phyloP scores from a whole-genome alignment of 805 yeast genomes.

The Candida broadrunensis region DNA sequence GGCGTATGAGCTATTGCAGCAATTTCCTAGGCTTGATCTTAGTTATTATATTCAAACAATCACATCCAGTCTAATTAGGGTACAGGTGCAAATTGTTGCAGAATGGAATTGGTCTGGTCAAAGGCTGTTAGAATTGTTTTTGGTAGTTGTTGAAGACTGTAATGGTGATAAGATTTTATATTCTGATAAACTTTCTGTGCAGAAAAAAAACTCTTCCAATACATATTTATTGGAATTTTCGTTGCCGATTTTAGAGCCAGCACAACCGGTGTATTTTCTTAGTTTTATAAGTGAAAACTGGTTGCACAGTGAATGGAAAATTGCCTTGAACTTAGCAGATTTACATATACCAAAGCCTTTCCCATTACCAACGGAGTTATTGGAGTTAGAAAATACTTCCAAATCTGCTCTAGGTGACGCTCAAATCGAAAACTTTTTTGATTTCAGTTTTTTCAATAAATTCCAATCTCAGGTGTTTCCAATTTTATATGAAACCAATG shows the following conservation, averaged over 20 bases:
- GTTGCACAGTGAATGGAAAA: conserved; percentile 69
- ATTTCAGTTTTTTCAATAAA: conserved; percentile 58
- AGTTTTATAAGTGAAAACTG: conserved; percentile 77
- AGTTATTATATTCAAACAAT: conserved; percentile 72
- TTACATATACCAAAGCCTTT: conserved; percentile 61
- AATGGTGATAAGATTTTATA: conserved; percentile 76
- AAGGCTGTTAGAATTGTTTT: conserved; percentile 51
- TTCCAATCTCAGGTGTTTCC: conserved; percentile 73
- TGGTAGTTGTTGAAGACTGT: conserved; percentile 75
- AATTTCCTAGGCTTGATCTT: conserved; percentile 69
- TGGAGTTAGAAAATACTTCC: conserved; percentile 51
- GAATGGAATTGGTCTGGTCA: conserved; percentile 74
- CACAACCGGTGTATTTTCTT: conserved; percentile 69
- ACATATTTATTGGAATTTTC: conserved; percentile 64
- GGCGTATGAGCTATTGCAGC: conserved; percentile 56
- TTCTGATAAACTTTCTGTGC: conserved; percentile 52
- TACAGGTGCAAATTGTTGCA: conserved; percentile 68
- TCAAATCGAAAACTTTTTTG: conserved; percentile 46
- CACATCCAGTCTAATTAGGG: conserved; percentile 60
- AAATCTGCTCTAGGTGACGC: conserved; percentile 45
- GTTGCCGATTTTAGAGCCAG: conserved; percentile 55
- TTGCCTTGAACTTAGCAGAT: conserved; percentile 55
- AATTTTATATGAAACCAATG: conserved; percentile 53
- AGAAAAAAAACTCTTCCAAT: conserved; percentile 45
- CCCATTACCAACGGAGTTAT: conserved; percentile 57